Conservation (phyloP, 2,329 filamentous ascomycete genomes). For the Aspergillus ochraceoroseus region DNA sequence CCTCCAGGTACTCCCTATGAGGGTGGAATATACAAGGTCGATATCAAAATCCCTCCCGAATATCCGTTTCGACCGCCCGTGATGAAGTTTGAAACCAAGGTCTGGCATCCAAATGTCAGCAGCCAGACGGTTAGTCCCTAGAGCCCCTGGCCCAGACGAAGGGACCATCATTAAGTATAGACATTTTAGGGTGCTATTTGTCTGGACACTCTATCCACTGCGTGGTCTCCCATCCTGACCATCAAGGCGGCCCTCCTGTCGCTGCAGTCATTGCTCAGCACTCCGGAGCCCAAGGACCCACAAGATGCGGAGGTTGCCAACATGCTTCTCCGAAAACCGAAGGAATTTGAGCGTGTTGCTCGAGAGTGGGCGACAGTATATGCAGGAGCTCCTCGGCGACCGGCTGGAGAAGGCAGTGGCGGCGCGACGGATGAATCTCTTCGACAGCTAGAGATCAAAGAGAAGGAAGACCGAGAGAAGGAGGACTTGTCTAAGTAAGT, state of each 20-base stretch:
- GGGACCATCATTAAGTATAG: not conserved
- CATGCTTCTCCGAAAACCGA: slow-evolving; percentile 76
- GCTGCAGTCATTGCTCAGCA: slow-evolving; percentile 85
- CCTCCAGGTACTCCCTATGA: slow-evolving; percentile 93
- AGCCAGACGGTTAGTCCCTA: slow-evolving; percentile 70
- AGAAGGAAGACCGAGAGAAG: slow-evolving; percentile 54
- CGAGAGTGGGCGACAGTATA: slow-evolving; percentile 85
- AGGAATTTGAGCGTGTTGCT: slow-evolving; percentile 73
- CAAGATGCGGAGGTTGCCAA: slow-evolving; percentile 93
- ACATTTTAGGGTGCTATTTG: slow-evolving; percentile 79
- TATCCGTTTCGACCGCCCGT: slow-evolving; percentile 90
- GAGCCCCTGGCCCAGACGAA: not conserved
- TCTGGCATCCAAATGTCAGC: slow-evolving; percentile 97
- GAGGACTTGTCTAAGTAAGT: slow-evolving; percentile 53
- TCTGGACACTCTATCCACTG: slow-evolving; percentile 80
- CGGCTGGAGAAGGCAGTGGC: slow-evolving; percentile 51
- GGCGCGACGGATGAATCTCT: slow-evolving; percentile 51
- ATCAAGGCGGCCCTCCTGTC: slow-evolving; percentile 94
- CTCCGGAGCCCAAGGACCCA: slow-evolving; percentile 90
- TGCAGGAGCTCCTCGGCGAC: slow-evolving; percentile 66
- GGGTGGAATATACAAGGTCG: slow-evolving; percentile 73
- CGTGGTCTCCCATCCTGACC: slow-evolving; percentile 93
- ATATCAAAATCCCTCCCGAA: slow-evolving; percentile 78
- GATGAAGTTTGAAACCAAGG: slow-evolving; percentile 88
- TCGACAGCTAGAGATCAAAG: slow-evolving; percentile 50